These are phyloP conservation scores for Euphorbia peplus DNA, from an alignment of 345 rosid genomes.

Conservation along the genomic window DNA sequence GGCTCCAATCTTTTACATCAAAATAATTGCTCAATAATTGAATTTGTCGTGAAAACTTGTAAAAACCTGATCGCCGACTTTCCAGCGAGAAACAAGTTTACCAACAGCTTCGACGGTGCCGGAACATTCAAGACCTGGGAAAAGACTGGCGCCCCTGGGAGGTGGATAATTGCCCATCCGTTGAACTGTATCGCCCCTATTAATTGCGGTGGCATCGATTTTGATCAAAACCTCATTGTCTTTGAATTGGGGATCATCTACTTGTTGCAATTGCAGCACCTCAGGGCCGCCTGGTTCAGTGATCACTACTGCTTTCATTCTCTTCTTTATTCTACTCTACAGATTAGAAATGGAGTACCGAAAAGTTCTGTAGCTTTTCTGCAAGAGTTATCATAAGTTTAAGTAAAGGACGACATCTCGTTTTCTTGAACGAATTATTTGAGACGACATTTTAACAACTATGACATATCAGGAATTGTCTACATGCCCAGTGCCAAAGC, in stretches of 20 bases:
- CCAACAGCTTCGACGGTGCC: constrained; percentile 70
- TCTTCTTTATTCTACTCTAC: neutral
- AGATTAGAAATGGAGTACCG: too few species aligned
- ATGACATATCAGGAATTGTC: too few species aligned
- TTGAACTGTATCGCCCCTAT: constrained; percentile 73
- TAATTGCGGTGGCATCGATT: constrained; percentile 70
- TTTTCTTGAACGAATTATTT: too few species aligned
- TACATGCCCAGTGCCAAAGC: too few species aligned
- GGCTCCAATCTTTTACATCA: too few species aligned
- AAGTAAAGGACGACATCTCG: too few species aligned
- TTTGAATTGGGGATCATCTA: constrained; percentile 57
- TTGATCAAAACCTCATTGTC: constrained; percentile 72
- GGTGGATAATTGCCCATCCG: constrained; percentile 70
- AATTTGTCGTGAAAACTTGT: neutral
- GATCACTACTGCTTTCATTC: constrained; percentile 84
- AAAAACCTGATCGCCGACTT: constrained; percentile 69
- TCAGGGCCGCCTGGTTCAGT: constrained; percentile 67
- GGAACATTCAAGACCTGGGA: constrained; percentile 81
- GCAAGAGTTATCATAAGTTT: too few species aligned
- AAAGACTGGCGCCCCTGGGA: constrained; percentile 71
- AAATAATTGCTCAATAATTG: too few species aligned
- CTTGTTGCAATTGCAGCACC: constrained; percentile 67
- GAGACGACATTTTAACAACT: too few species aligned
- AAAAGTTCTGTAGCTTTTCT: too few species aligned
- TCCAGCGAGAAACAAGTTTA: constrained; percentile 66